Percentiles rank a stretch among this genome's conserved stretches.
These are phyloP conservation scores for Mucor indicus DNA, from an alignment of 371 early-diverging fungal species.

Conservation along the genomic window DNA sequence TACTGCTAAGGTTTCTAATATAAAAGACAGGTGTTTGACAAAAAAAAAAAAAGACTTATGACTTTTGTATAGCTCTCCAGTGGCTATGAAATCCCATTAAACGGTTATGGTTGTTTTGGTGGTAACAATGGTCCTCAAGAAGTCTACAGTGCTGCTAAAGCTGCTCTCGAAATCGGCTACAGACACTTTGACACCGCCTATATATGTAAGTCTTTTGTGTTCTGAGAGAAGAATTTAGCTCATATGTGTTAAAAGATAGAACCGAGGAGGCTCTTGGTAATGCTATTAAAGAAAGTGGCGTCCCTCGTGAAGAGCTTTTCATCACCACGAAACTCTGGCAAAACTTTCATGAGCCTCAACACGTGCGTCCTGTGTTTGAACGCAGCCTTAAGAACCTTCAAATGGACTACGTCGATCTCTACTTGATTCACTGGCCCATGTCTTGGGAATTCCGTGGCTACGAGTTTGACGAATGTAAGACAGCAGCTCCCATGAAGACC, in stretches of 20 bases:
- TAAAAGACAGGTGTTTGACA: background rate
- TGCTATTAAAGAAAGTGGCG: constrained; percentile 52
- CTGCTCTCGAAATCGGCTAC: constrained; percentile 37
- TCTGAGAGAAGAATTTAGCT: too few species aligned
- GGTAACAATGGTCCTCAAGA: constrained; percentile 31
- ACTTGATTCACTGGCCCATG: constrained; percentile 67
- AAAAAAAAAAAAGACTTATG: background rate
- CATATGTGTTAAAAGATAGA: too few species aligned
- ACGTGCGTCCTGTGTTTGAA: constrained; percentile 48
- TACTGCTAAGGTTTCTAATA: constrained; percentile 12
- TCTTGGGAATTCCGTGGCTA: constrained; percentile 36
- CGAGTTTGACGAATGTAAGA: constrained; percentile 19
- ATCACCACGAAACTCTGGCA: constrained; percentile 92
- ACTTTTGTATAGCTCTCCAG: constrained; percentile 17
- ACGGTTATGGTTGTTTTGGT: constrained; percentile 46
- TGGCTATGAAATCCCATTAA: constrained; percentile 35
- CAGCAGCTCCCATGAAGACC: constrained; percentile 21
- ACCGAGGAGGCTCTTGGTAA: constrained; percentile 79
- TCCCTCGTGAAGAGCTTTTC: constrained; percentile 74
- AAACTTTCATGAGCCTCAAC: constrained; percentile 55
- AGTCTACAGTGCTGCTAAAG: constrained; percentile 39
- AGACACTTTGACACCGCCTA: constrained; percentile 47
- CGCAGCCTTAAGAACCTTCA: constrained; percentile 69
- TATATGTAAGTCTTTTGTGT: constrained; percentile 22
- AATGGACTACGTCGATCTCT: constrained; percentile 86